phyloP scores from a whole-genome alignment of 352 stramenopile species.

The Globisporangium megalacanthum region DNA sequence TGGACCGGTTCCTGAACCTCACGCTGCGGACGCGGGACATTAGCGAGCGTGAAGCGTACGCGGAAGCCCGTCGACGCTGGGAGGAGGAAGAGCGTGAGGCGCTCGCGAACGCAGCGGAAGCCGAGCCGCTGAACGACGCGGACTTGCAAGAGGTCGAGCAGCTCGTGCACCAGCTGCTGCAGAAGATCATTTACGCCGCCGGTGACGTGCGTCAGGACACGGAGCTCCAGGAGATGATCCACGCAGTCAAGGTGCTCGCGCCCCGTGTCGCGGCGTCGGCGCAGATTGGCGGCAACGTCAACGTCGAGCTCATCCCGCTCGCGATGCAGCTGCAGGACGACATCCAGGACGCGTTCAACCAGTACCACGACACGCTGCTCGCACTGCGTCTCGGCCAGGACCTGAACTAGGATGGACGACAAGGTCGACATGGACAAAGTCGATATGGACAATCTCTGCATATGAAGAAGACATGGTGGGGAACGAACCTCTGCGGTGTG shows the following conservation, averaged over 20 bases:
- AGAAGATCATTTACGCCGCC: conserved; percentile 87
- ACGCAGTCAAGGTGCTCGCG: conserved; percentile 84
- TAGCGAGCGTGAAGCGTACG: conserved; percentile 83
- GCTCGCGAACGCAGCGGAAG: conserved; percentile 77
- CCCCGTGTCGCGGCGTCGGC: conserved; percentile 76
- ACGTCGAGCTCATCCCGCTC: conserved; percentile 84
- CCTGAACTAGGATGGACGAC: conserved; percentile 39
- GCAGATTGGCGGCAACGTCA: conserved; percentile 84
- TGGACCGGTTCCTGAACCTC: conserved; percentile 89
- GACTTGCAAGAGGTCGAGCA: conserved; percentile 88
- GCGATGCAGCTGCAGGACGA: conserved; percentile 89
- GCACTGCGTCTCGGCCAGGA: conserved; percentile 81
- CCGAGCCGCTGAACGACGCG: conserved; percentile 80
- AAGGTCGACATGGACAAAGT: neutral
- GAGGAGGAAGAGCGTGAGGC: conserved; percentile 86
- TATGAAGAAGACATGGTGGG: neutral
- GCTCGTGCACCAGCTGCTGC: conserved; percentile 80
- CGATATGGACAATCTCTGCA: neutral
- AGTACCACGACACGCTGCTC: conserved; percentile 89
- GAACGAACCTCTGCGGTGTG: neutral
- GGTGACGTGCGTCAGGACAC: conserved; percentile 86
- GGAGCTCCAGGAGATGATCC: conserved; percentile 88
- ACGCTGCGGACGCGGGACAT: conserved; percentile 84
- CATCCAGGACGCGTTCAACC: conserved; percentile 88
- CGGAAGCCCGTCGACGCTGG: conserved; percentile 82